Percentiles rank a stretch among this genome's conserved stretches.
phyloP scores from a whole-genome alignment of 768 basidiomycete genomes.

The Rhizopogon salebrosus region DNA sequence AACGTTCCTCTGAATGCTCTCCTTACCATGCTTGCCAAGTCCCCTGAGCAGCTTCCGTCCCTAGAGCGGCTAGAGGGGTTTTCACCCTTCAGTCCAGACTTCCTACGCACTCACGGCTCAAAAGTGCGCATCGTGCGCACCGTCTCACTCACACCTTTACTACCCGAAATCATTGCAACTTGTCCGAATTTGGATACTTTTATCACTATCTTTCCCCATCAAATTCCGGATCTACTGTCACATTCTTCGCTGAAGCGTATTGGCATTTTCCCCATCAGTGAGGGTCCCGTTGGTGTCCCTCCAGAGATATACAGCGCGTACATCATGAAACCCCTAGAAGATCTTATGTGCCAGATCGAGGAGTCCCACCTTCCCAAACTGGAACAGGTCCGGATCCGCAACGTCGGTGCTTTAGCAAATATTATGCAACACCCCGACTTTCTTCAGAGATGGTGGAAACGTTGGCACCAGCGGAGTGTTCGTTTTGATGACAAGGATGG shows the following conservation, averaged over 20 bases:
- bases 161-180: conserved; percentile 31
- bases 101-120: conserved; percentile 35
- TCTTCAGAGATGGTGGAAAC: conserved; percentile 24
- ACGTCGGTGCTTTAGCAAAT: conserved; percentile 33
- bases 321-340: conserved; percentile 37
- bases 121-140: conserved; percentile 39
- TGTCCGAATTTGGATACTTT: conserved; percentile 40
- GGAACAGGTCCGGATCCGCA: conserved; percentile 34
- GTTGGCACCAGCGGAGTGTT: conserved; percentile 23
- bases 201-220: conserved; percentile 32
- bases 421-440: conserved; percentile 22
- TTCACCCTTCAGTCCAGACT: conserved; percentile 36
- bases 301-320: conserved; percentile 31
- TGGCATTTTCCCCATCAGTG: conserved; percentile 38
- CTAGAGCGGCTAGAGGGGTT: conserved; percentile 39
- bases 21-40: conserved; percentile 30
- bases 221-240: conserved; percentile 28
- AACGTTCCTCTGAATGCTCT: conserved; percentile 36
- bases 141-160: conserved; percentile 27
- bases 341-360: conserved; percentile 33
- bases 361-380: conserved; percentile 29
- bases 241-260: conserved; percentile 38
- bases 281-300: conserved; percentile 33
- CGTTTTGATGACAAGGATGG: conserved; percentile 30
- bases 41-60: conserved; percentile 31